Evolutionary conservation across 2,329 filamentous ascomycete species (phyloP).

Genomic region (Sporothrix humicola): DNA sequence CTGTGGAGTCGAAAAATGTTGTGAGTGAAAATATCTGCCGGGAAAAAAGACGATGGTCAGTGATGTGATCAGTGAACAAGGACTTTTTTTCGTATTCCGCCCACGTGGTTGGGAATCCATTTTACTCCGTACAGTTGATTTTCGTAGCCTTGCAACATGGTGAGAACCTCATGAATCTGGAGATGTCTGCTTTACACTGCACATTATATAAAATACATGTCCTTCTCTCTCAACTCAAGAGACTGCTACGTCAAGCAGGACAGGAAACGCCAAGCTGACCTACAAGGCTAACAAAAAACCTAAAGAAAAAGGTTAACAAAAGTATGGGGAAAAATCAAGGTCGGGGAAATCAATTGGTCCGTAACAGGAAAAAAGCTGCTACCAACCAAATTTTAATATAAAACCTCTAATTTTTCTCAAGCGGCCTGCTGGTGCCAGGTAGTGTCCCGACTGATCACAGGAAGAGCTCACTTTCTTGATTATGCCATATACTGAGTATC

Average conservation of each 20-base stretch:
- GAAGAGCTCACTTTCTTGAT: not conserved
- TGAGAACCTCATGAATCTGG: not conserved
- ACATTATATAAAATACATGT: not conserved
- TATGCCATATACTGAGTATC: not conserved
- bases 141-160: slow-evolving; percentile 12
- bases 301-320: slow-evolving; percentile 23
- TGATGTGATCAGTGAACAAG: not conserved
- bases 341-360: slow-evolving; percentile 26
- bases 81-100: slow-evolving; percentile 11
- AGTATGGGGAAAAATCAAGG: slow-evolving; percentile 23
- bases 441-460: not conserved
- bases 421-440: not conserved
- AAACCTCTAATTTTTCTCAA: slow-evolving; percentile 3
- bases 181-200: not conserved
- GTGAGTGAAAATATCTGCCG: slow-evolving; percentile 15
- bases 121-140: not conserved
- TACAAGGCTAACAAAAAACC: not conserved
- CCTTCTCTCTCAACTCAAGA: too few relatives aligned
- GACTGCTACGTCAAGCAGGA: not conserved
- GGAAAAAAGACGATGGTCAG: slow-evolving; percentile 3
- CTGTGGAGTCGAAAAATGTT: slow-evolving; percentile 6
- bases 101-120: not conserved
- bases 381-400: slow-evolving; percentile 22
- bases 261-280: not conserved
- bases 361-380: slow-evolving; percentile 19